Evolutionary conservation across 1,139 yeast genomes (phyloP).

Genomic region (Suhomyces terraborum): DNA sequence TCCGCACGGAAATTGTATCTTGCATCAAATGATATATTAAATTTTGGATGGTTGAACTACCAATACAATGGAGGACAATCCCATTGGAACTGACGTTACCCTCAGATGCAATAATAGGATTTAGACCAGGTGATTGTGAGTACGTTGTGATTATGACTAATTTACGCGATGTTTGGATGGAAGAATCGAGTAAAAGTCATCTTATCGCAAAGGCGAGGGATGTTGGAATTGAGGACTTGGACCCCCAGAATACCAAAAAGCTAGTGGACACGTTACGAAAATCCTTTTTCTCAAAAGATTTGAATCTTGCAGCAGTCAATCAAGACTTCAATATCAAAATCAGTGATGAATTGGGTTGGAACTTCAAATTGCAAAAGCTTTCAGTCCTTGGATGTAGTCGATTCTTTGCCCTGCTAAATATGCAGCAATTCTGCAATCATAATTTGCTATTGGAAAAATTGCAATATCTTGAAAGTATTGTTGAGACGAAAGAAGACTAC

Average conservation of each 20-base stretch:
- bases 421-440: conserved; percentile 30
- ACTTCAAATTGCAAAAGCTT: conserved; percentile 20
- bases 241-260: neutral
- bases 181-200: conserved; percentile 20
- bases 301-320: neutral
- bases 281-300: neutral
- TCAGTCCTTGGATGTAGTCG: conserved; percentile 13
- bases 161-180: conserved; percentile 32
- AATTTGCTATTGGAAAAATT: conserved; percentile 24
- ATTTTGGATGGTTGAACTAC: neutral
- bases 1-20: neutral
- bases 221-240: conserved; percentile 31
- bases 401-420: conserved; percentile 26
- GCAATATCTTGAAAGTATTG: conserved; percentile 24
- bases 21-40: neutral
- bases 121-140: neutral
- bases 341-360: conserved; percentile 23
- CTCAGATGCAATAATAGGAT: conserved; percentile 3
- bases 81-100: neutral
- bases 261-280: conserved; percentile 2
- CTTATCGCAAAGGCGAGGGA: conserved; percentile 23
- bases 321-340: neutral
- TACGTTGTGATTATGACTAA: conserved; percentile 33
- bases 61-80: conserved; percentile 1
- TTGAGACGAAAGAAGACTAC: conserved; percentile 38